Evolutionary conservation across 2,329 filamentous ascomycete species (phyloP), one percentile per base, ranked within the genome.

Genomic region (Tolypocladium tropicale): DNA sequence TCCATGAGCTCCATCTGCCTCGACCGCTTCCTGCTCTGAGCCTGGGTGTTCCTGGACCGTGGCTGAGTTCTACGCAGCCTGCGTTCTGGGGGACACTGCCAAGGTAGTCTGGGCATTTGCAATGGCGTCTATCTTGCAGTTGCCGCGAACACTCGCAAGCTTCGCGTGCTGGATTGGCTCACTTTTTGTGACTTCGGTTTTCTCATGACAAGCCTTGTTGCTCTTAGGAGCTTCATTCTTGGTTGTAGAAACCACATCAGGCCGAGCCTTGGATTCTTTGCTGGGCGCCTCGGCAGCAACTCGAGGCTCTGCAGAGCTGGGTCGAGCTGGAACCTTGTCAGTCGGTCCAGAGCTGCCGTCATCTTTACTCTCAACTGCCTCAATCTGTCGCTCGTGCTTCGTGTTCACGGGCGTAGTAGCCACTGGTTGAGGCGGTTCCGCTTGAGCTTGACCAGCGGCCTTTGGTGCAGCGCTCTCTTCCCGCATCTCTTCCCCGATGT

Each of bases 21-120:
- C 43, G 7, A 36, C 14, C 23, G 41, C 32, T n/a, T 23, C 18
- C 12, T 33, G n/a, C 18, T 32, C 46, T n/a, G 28, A 30, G 6
- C 21, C 37, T 58, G 50, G 14, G 49, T 33, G n/a, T 36, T 34
- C 39, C 39, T 49, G 54, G 56, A 53, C 51, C 49, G 52, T 32
- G 48, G 48, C 62, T 60, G 60, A 25, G 28, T 58, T 50, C 59
- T 61, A 61, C 21, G 54, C 62, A 63, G 59, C 53, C 53, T 58
- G 59, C 46, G 28, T 23, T 53, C 11, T 32, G 25, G 49, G n/a
- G 16, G 18, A 18, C 51, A n/a, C 25, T 16, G 6, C 25, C 36
- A 18, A 10, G n/a, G 18, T 9, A 16, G 21, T 23, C 18, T 10
- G 34, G 34, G 6, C 3, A 2, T 23, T 21, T 6, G 6, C 16